Base-by-base conservation (phyloP, 495 filamentous ascomycete species). In the Halenospora varia region DNA sequence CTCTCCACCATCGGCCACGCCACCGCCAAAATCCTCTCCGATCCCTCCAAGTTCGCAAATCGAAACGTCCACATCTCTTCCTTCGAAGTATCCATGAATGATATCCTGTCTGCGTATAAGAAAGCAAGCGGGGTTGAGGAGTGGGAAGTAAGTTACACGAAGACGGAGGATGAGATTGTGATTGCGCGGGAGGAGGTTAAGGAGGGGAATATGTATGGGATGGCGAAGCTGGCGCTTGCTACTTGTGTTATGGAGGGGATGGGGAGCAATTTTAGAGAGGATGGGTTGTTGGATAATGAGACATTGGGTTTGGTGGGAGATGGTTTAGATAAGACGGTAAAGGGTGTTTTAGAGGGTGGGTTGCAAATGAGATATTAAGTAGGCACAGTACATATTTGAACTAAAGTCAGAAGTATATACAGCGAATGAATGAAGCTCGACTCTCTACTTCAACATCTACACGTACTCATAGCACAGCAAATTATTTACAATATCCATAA, bases 31-130 rank as follows among this genome's bases (percentile, higher is more conserved):
- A 56, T 79, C 13, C 66, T 80, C 6, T 65, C 64, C 13, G 65
- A 77, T 10, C 62, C 66, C 15, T 61, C 68, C 10, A 48, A 76
- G 2, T 75, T 79, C 0, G 73, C 81, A 23, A 74, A 80, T 63
- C 62, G 70, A 22, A 59, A 55, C 25, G 35, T 78, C 15, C 71
- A 71, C 61, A 61, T 79, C 18, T 56, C 59, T 0, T 76, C 72
- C 48, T 82, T 80, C 64, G 57, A 44, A 9, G 57, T 76, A 20
- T 75, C 60, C 18, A 78, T 82, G 68, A 66, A 67, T 35, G 72
- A 79, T 11, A 75, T 83, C 66, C 65, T 83, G 17, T 69, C 8
- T 8, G 6, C 15, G 4, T 46, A 46, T n/a, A 46, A 46, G 42
- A 46, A n/a, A 46, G 19, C 19, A 4, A 46, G 8, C 6, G 19